These are phyloP conservation scores for Helenozyma baotianmanensis DNA, from an alignment of 805 yeast genomes.

Conservation along the genomic window DNA sequence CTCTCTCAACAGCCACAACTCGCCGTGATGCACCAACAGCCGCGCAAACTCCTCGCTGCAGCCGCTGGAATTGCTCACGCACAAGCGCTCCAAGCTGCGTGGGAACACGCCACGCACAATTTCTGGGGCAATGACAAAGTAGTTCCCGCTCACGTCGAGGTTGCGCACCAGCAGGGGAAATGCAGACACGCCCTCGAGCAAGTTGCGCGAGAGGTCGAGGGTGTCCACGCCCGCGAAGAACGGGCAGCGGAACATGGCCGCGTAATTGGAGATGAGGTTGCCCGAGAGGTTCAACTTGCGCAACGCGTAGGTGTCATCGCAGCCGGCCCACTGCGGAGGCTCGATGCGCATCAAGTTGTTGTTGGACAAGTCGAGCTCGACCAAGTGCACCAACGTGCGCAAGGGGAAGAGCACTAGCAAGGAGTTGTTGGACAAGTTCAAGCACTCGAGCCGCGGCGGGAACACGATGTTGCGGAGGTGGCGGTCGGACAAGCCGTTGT, in stretches of 20 bases:
- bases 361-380: slow-evolving; percentile 19
- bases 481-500: slow-evolving; percentile 20
- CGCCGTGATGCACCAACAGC: neutral
- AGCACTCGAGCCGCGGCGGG: slow-evolving; percentile 16
- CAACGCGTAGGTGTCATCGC: slow-evolving; percentile 5
- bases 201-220: slow-evolving; percentile 24
- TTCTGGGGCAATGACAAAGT: slow-evolving; percentile 3
- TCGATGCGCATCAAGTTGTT: slow-evolving; percentile 17
- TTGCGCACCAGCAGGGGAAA: slow-evolving; percentile 13
- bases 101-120: slow-evolving; percentile 1
- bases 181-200: slow-evolving; percentile 12
- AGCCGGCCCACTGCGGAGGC: neutral
- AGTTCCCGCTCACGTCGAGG: slow-evolving; percentile 22
- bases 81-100: neutral
- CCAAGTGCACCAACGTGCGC: slow-evolving; percentile 11
- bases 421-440: slow-evolving; percentile 27
- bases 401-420: slow-evolving; percentile 16
- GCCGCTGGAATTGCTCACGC: neutral
- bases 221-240: slow-evolving; percentile 11
- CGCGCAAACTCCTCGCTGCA: neutral
- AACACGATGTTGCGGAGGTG: slow-evolving; percentile 14
- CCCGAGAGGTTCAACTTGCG: slow-evolving; percentile 20
- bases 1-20: neutral
- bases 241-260: slow-evolving; percentile 3
- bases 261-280: slow-evolving; percentile 17